Conservation (phyloP, 169 alveolate species). For the Miamiensis avidus region DNA sequence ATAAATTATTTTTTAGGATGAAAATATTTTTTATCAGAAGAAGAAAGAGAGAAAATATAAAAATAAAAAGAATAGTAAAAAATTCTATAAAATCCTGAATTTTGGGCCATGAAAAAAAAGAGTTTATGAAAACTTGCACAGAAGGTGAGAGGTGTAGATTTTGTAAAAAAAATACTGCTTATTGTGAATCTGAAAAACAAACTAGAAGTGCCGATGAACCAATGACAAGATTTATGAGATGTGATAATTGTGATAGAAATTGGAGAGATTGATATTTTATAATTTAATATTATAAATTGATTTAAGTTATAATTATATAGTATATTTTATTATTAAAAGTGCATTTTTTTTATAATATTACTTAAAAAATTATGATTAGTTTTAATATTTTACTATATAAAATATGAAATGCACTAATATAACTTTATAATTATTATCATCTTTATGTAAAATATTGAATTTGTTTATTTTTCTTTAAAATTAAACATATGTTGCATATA, state of each 20-base stretch:
- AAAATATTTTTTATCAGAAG: background rate
- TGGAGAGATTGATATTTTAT: conserved; percentile 34
- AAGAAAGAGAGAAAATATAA: background rate
- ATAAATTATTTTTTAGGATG: background rate
- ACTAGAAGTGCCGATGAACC: conserved; percentile 48
- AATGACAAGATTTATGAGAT: conserved; percentile 38
- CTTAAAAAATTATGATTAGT: too few relatives aligned
- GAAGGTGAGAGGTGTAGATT: conserved; percentile 38
- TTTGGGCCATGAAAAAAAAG: background rate
- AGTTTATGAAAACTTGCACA: background rate
- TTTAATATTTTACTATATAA: too few relatives aligned
- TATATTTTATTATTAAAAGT: too few relatives aligned
- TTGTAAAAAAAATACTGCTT: conserved; percentile 31
- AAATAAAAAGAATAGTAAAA: background rate
- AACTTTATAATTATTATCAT: too few relatives aligned
- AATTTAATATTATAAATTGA: too few relatives aligned
- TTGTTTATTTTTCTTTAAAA: too few relatives aligned
- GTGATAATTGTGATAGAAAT: conserved; percentile 27
- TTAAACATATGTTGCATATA: too few relatives aligned
- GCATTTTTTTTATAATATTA: too few relatives aligned
- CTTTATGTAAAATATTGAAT: too few relatives aligned
- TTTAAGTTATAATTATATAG: too few relatives aligned
- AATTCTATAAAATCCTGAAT: background rate
- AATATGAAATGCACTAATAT: too few relatives aligned
- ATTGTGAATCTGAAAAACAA: conserved; percentile 28